Evolutionary conservation across 768 basidiomycete species (phyloP), one percentile per base, ranked within the genome.

Genomic region (Boletus pseudopeckii): DNA sequence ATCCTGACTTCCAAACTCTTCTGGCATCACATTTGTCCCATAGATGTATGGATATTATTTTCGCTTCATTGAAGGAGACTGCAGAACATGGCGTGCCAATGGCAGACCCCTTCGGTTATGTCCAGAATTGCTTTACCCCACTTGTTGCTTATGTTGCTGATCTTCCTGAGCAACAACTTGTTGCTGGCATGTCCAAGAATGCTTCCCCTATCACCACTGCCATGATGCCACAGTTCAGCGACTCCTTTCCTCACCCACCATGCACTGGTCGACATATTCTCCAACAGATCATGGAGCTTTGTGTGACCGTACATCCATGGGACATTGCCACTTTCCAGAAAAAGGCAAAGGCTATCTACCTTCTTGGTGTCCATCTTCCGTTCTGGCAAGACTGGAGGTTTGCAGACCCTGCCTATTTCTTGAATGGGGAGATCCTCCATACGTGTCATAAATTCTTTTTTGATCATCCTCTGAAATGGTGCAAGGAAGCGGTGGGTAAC

Each of bases 281-380:
- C 4, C 1, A 42, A 0, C 10, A 22, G 5, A 58, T 63, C 13
- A 10, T 11, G 3, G 10, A 20, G 11, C 8, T 54, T 5, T 43
- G 46, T 38, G 15, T 14, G 3, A 32, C 7, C 11, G 36, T 54
- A 0, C 30, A 69, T 52, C 66, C 67, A 24, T 63, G 61, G 64
- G 55, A 71, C 20, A 22, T 75, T 10, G 30, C 55, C 14, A 45
- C 33, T 1, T 74, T 70, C 59, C 52, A 61, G 18, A 48, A 53
- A 46, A 15, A n/a, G 13, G 30, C 52, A 4, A 48, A 54, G n/a
- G 8, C 13, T 2, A 3, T 18, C 3, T 20, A 37, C 1, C 28
- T 55, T 2, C 33, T 46, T 36, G 49, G 54, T 13, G 45, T 55
- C 2, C 32, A 50, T 5, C 15, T 18, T 1, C 54, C 36, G 8